Base-by-base conservation (phyloP, 83 land plant species). In the Diphasiastrum complanatum region DNA sequence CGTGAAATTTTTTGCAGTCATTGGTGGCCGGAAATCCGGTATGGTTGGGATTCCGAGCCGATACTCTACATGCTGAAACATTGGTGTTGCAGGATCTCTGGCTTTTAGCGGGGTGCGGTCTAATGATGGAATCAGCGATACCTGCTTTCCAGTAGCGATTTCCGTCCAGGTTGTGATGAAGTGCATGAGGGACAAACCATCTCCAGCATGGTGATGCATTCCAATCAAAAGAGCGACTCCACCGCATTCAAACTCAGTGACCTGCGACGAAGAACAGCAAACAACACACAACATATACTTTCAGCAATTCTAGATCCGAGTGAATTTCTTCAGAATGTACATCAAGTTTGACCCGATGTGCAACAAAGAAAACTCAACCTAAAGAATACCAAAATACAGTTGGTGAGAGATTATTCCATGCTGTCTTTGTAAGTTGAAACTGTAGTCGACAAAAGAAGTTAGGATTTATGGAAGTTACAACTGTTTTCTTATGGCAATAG, bases 161-260 rank as follows among this genome's bases (percentile, higher is more conserved):
- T 45, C 64, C 2, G n/a, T 18, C 66, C 66, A 64, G 1, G 57
- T 27, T 12, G 12, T 25, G n/a, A 64, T 11, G 57, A 64, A 64
- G 32, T 28, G 37, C 14, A 5, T 26, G 1, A 29, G 5, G 2
- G 66, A 47, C 14, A 31, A 12, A 10, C 66, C 66, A 48, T 64
- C 66, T 3, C 58, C 60, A 22, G 33, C 62, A 49, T 48, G 25
- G 66, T 64, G 66, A 48, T 64, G 66, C 14, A 64, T 24, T 4
- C 36, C 27, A 10, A 50, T 19, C 3, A 29, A 33, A 3, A 64
- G 22, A 48, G 38, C 23, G 18, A 36, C 26, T 24, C 61, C 60
- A 3, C 66, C 66, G 32, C 66, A 48, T 25, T 64, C 11, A 19
- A 64, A 64, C n/a, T 33, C 34, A 50, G 58, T 64, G 8, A 64